Base-by-base conservation (phyloP, 2,329 filamentous ascomycete species). In the Pyricularia grisea region DNA sequence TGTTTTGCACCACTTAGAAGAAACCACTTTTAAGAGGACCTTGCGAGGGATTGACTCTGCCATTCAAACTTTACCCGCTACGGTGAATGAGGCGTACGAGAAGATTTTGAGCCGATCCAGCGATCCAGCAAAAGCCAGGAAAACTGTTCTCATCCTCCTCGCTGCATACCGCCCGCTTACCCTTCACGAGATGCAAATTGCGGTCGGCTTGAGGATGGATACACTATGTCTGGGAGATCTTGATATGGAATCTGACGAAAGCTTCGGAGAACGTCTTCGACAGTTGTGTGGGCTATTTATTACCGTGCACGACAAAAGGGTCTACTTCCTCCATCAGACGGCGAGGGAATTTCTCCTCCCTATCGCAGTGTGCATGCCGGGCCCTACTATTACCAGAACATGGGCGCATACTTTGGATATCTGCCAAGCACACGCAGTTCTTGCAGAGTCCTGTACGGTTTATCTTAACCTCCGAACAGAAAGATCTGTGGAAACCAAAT, bases 241-340 rank as follows among this genome's bases (percentile, higher is more conserved):
- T 11, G 71, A 77, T 7, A 58, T 76, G 20, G 73, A 74, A 55
- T 36, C 66, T 12, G 70, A 72, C 9, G 58, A 70, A 2, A 67
- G 72, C 28, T 75, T 77, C 42, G 69, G 68, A 63, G 12, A 0
- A 1, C 68, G 72, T 63, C 71, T 77, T 2, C 69, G 75, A 71
- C 69, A 70, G 6, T 74, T 28, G 72, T 77, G 74, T 71, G 74
- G 76, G 9, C 67, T 77, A 0, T 77, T 78, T 31, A 61, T 78
- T 42, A 74, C 73, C 12, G 70, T 77, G 23, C 12, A 77, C 60
- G 65, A 74, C 12, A 72, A 68, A n/a, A 75, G 66, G 11, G 64
- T 78, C 65, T 75, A 77, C 65, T 74, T 78, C 55, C 69, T 78
- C 28, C 75, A 78, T 70, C 75, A 78, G 73, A 77, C 76, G 12